phyloP scores from a whole-genome alignment of 2,329 filamentous ascomycete genomes.

The Xylaria sp. region DNA sequence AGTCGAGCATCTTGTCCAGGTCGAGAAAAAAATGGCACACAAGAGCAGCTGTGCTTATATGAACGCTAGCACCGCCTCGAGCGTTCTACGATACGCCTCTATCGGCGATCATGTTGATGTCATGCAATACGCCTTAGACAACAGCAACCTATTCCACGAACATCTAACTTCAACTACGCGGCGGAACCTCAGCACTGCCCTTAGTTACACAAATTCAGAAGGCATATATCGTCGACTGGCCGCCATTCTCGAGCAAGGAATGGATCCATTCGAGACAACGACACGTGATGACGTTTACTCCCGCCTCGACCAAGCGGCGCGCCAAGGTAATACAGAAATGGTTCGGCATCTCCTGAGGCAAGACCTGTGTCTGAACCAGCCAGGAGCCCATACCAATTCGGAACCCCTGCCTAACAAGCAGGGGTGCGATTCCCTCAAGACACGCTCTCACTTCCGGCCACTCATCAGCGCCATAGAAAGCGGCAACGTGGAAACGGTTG shows the following conservation, averaged over 20 bases:
- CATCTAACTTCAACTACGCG: conserved; percentile 33
- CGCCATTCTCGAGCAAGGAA: conserved; percentile 24
- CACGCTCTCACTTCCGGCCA: conserved; percentile 30
- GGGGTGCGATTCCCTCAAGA: conserved; percentile 26
- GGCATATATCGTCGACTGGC: conserved; percentile 20
- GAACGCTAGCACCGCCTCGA: conserved; percentile 34
- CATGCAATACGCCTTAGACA: conserved; percentile 36
- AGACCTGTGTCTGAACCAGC: conserved; percentile 35
- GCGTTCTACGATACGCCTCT: conserved; percentile 35
- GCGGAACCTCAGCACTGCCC: conserved; percentile 31
- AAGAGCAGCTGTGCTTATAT: conserved; percentile 30
- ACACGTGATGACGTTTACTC: conserved; percentile 31
- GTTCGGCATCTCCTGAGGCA: conserved; percentile 33
- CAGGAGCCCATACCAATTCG: conserved; percentile 26
- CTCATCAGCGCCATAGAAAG: conserved; percentile 39
- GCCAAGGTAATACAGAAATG: conserved; percentile 36
- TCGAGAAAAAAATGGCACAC: conserved; percentile 34
- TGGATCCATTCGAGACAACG: conserved; percentile 29
- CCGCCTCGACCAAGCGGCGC: conserved; percentile 34
- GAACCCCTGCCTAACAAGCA: conserved; percentile 26
- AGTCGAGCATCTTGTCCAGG: conserved; percentile 34
- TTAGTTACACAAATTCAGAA: conserved; percentile 28
- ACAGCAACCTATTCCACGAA: conserved; percentile 31
- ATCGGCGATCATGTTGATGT: conserved; percentile 27
- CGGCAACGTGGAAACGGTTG: conserved; percentile 35